Conservation (phyloP, 352 stramenopile genomes). For the Phytophthora vignae region DNA sequence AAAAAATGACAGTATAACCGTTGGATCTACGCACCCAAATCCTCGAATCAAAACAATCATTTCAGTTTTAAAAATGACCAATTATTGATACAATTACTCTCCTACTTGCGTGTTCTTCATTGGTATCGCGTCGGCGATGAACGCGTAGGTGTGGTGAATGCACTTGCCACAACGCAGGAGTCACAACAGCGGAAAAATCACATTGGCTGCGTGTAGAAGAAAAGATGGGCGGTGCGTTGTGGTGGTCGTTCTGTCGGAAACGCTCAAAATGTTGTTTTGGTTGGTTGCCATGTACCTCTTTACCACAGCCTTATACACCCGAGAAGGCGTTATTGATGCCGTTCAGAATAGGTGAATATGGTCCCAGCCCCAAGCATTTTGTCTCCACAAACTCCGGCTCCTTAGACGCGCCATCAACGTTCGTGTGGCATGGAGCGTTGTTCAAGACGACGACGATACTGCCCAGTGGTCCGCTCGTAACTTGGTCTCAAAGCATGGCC, state of each 20-base stretch:
- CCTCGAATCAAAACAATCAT: neutral
- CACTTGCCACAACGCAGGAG: neutral
- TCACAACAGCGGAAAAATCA: neutral
- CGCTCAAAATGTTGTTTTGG: neutral
- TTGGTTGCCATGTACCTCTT: neutral
- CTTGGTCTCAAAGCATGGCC: neutral
- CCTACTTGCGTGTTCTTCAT: neutral
- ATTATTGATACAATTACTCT: neutral
- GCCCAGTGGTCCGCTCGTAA: neutral
- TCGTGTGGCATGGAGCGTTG: slow-evolving; percentile 2
- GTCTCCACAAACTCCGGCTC: neutral
- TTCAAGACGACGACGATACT: neutral
- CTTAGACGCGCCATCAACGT: neutral
- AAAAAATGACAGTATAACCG: neutral
- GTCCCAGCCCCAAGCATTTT: neutral
- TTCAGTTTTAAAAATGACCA: neutral
- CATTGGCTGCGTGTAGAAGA: neutral
- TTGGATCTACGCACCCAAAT: neutral
- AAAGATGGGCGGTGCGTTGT: neutral
- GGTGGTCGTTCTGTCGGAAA: neutral
- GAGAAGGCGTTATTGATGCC: neutral
- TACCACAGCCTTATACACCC: neutral
- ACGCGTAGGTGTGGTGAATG: neutral
- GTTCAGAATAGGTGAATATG: neutral
- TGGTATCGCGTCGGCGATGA: neutral